Evolutionary conservation across 179 eudicot species (phyloP).

Genomic region (Silene coronaria): DNA sequence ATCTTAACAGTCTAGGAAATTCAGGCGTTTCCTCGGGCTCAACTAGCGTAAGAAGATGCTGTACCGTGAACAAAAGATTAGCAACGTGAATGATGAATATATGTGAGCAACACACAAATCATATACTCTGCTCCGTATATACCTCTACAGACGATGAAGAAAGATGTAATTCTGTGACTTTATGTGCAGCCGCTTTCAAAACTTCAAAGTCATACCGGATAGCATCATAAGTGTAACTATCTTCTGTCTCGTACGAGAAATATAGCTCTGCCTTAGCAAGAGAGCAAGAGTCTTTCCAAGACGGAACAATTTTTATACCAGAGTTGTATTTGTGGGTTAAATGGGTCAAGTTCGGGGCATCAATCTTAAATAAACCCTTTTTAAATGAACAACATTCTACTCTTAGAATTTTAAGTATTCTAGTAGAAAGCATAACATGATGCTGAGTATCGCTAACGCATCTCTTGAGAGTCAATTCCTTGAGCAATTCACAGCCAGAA

Average conservation of each 20-base stretch:
- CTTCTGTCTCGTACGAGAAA: no score
- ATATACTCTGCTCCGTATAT: neutral
- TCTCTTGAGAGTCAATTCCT: neutral
- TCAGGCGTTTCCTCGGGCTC: neutral
- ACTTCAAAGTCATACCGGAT: neutral
- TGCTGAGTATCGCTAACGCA: neutral
- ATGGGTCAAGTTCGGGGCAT: neutral
- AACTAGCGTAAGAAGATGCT: no score
- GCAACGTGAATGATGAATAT: no score
- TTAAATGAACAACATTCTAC: no score
- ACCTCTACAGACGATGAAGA: neutral
- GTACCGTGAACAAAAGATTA: no score
- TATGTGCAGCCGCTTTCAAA: neutral
- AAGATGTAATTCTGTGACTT: neutral
- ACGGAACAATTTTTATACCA: no score
- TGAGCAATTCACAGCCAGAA: conserved; percentile 20
- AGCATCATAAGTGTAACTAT: no score
- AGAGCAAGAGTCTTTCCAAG: no score
- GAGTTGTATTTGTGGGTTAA: neutral
- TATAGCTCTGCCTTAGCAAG: no score
- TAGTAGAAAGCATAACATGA: no score
- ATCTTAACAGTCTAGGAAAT: neutral
- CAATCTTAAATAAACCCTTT: neutral
- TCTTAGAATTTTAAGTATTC: no score
- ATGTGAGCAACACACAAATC: no score